Evolutionary conservation across 768 basidiomycete genomes (phyloP), one percentile per base, ranked within the genome.

Genomic region (Coprinellus micaceus): DNA sequence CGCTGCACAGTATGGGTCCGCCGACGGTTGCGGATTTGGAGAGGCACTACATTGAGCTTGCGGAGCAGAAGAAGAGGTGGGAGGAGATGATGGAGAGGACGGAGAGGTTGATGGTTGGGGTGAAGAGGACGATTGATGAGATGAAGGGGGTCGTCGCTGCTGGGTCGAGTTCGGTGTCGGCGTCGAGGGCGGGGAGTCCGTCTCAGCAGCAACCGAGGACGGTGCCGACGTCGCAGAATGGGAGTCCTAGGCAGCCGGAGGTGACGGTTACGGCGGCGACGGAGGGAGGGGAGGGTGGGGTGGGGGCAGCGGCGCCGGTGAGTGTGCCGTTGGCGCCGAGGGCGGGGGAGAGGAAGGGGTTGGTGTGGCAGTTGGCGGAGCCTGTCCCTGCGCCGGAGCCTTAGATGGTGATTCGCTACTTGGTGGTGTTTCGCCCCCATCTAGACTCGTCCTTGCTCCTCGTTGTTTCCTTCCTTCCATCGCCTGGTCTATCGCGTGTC

Each of bases 81-180:
- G 82, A 90, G 69, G 89, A 89, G 66, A 77, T 93, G 82, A 69
- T 91, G 57, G 81, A 85, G 61, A 81, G 77, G 71, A 93, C 90
- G 63, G 87, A 91, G 53, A 71, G 79, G 67, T 69, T 93, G 72
- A 83, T 93, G 78, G 77, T 72, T 36, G 83, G 84, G 22, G 74
- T 93, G 66, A 84, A 84, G 75, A 79, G 84, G 61, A 87, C 84
- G 22, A 74, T 93, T 62, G 90, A 91, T 53, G 89, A 92, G 66
- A 84, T 89, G 82, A 75, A 81, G 61, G 78, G 69, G 52, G 63
- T 61, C 10, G 60, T 58, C 22, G 56, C 58, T 49, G 24, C 60
- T 21, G 41, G 61, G 19, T 49, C 52, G 60, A 56, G 56, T 10
- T 19, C 55, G 17, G 19, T 25, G 29, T 61, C 53, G 25, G 56